phyloP scores from a whole-genome alignment of 2,329 filamentous ascomycete species.

The Cadophora malorum region DNA sequence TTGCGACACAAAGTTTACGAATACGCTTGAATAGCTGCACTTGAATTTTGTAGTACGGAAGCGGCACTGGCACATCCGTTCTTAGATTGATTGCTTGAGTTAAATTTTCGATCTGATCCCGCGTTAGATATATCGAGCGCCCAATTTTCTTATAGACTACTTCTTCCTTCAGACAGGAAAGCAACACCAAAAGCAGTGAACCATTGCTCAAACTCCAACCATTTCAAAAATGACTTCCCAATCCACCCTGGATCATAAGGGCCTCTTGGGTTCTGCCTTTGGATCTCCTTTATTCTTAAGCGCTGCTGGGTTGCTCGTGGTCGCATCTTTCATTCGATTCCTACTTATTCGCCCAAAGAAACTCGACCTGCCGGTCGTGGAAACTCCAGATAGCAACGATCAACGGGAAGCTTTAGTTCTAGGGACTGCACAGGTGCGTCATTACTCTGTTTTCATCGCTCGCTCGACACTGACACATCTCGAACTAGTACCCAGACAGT shows the following conservation, averaged over 20 bases:
- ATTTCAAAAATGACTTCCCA: constrained; percentile 7
- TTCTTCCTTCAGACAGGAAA: too few species aligned
- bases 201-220: background rate
- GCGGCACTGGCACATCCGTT: background rate
- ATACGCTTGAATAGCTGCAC: background rate
- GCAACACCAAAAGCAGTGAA: too few species aligned
- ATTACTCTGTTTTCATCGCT: background rate
- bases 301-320: constrained; percentile 16
- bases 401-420: constrained; percentile 24
- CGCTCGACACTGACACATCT: background rate
- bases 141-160: background rate
- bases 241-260: background rate
- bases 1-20: background rate
- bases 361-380: constrained; percentile 23
- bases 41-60: background rate
- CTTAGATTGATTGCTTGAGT: background rate
- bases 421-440: constrained; percentile 24
- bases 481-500: constrained; percentile 33
- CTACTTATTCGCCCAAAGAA: constrained; percentile 24
- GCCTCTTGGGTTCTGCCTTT: background rate
- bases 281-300: constrained; percentile 20
- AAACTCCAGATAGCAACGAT: background rate
- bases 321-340: constrained; percentile 19
- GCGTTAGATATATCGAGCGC: background rate
- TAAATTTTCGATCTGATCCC: background rate